These are phyloP conservation scores for Xylaria palmicola DNA, from an alignment of 495 filamentous ascomycete species.

Conservation along the genomic window DNA sequence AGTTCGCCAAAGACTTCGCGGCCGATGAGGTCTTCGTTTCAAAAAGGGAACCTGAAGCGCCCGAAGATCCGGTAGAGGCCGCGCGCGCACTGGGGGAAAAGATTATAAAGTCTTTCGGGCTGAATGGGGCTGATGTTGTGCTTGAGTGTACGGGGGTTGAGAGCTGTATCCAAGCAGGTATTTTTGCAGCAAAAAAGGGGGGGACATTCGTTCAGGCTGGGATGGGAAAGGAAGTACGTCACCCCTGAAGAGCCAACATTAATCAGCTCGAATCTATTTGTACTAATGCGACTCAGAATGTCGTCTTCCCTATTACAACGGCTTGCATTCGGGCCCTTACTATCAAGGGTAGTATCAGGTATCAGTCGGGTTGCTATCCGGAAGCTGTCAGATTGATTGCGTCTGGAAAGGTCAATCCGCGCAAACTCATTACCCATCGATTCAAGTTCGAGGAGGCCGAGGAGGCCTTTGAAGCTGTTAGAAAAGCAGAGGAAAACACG, in stretches of 20 bases:
- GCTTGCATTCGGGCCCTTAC: constrained; percentile 55
- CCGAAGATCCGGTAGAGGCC: constrained; percentile 24
- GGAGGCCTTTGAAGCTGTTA: constrained; percentile 45
- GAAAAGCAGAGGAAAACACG: constrained; percentile 20
- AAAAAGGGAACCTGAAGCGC: neutral
- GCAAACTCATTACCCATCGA: constrained; percentile 50
- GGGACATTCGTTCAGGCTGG: constrained; percentile 63
- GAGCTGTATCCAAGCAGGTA: constrained; percentile 52
- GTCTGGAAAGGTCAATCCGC: constrained; percentile 51
- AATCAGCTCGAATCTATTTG: neutral
- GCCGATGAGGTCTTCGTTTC: constrained; percentile 47
- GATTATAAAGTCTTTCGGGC: constrained; percentile 43
- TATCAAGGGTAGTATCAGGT: constrained; percentile 54
- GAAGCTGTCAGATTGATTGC: constrained; percentile 52
- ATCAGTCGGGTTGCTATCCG: constrained; percentile 56
- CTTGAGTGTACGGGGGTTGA: constrained; percentile 60
- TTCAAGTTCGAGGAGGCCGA: constrained; percentile 56
- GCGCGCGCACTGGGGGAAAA: constrained; percentile 42
- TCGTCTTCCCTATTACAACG: constrained; percentile 53
- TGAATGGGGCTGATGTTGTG: constrained; percentile 55
- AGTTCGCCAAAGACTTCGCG: constrained; percentile 52
- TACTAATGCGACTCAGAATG: constrained; percentile 8
- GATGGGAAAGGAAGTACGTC: constrained; percentile 56
- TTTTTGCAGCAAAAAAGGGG: constrained; percentile 51
- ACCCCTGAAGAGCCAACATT: neutral